Evolutionary conservation across 2,329 filamentous ascomycete species (phyloP).

Genomic region (Penicillium sclerotiorum): DNA sequence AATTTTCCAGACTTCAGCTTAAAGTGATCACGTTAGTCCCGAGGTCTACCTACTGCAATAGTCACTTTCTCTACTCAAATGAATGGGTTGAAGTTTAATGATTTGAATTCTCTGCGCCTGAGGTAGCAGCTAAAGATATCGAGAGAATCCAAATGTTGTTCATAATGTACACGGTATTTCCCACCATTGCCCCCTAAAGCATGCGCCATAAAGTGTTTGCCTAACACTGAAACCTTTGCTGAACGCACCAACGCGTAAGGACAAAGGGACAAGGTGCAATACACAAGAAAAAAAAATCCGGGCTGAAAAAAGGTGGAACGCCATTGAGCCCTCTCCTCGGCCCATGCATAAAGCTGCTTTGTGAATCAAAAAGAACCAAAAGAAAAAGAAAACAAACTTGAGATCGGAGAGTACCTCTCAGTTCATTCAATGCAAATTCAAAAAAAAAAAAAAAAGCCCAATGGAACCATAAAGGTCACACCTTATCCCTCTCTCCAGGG

Average conservation of each 20-base stretch:
- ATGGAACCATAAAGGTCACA: too few relatives aligned
- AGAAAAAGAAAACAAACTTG: not conserved
- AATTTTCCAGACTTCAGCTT: too few relatives aligned
- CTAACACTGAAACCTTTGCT: not conserved
- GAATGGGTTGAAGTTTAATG: too few relatives aligned
- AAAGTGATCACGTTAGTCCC: too few relatives aligned
- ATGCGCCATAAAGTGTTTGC: not conserved
- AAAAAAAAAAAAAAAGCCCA: too few relatives aligned
- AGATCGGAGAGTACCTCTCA: not conserved
- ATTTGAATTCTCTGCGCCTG: too few relatives aligned
- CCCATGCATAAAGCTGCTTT: conserved; percentile 1
- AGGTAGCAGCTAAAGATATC: too few relatives aligned
- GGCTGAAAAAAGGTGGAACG: conserved; percentile 1
- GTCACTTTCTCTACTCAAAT: too few relatives aligned
- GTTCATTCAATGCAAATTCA: not conserved
- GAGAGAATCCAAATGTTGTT: not conserved
- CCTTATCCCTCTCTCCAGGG: too few relatives aligned
- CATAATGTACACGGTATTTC: conserved; percentile 4
- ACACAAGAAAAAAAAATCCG: not conserved
- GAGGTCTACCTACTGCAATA: too few relatives aligned
- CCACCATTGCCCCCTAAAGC: not conserved
- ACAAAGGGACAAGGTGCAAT: not conserved
- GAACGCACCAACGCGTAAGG: not conserved
- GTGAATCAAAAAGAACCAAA: not conserved
- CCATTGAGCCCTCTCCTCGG: conserved; percentile 1